Percentiles rank a stretch among this genome's conserved stretches.
phyloP scores from a whole-genome alignment of 2,329 filamentous ascomycete genomes.

The Calonectria henricotiae region DNA sequence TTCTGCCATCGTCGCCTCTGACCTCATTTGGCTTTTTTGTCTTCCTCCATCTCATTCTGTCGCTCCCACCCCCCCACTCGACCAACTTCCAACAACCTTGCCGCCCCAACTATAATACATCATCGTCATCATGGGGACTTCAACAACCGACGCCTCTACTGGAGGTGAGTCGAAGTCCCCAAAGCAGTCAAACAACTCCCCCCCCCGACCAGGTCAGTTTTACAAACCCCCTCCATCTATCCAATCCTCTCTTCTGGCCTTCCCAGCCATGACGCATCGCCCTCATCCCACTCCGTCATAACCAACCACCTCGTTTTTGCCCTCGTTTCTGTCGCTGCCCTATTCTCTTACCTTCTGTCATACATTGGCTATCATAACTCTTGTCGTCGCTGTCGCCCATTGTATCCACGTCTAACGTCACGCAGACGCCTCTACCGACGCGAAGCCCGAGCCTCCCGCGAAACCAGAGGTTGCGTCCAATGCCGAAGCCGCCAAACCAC shows the following conservation, averaged over 20 bases:
- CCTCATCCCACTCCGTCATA: conserved; percentile 48
- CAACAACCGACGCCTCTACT: conserved; percentile 60
- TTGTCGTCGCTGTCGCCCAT: conserved; percentile 39
- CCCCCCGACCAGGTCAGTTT: conserved; percentile 63
- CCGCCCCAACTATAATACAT: conserved; percentile 61
- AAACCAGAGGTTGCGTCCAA: conserved; percentile 70
- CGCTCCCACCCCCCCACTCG: conserved; percentile 53
- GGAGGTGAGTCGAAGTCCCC: conserved; percentile 67
- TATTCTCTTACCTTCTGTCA: conserved; percentile 39
- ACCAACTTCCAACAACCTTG: conserved; percentile 51
- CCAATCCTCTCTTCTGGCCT: conserved; percentile 29
- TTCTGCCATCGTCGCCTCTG: conserved; percentile 56
- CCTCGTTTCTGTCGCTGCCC: conserved; percentile 32
- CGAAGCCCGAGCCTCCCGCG: conserved; percentile 64
- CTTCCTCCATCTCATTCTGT: conserved; percentile 50
- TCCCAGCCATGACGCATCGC: conserved; percentile 51
- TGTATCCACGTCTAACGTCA: conserved; percentile 46
- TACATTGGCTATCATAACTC: conserved; percentile 37
- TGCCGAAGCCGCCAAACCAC: conserved; percentile 75
- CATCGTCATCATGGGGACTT: conserved; percentile 68
- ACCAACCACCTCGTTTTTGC: conserved; percentile 38
- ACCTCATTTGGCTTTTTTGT: conserved; percentile 61
- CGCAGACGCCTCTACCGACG: conserved; percentile 63
- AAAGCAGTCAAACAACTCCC: conserved; percentile 63
- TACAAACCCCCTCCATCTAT: conserved; percentile 32